These are phyloP conservation scores for Gymnopilus dilepis DNA, from an alignment of 768 basidiomycete genomes.

Conservation along the genomic window DNA sequence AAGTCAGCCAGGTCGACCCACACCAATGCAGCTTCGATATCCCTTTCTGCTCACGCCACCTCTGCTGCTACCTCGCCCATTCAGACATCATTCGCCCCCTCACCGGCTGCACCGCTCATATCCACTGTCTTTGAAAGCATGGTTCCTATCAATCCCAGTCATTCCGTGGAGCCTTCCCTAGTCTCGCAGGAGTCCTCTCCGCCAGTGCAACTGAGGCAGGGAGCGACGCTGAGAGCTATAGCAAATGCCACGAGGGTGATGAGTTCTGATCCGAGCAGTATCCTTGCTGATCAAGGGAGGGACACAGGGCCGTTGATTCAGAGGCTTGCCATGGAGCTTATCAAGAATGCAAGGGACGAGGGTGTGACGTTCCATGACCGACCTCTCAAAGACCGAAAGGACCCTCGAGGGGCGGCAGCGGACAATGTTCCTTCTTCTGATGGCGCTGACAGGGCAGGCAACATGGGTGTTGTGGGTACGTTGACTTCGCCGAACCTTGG, in stretches of 20 bases:
- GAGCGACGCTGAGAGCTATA: slow-evolving; percentile 75
- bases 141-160: slow-evolving; percentile 19
- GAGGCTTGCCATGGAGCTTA: slow-evolving; percentile 67
- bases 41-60: slow-evolving; percentile 26
- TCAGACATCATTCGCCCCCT: slow-evolving; percentile 43
- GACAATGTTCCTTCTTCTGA: slow-evolving; percentile 27
- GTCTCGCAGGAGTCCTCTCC: slow-evolving; percentile 29
- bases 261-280: slow-evolving; percentile 76
- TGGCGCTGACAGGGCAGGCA: slow-evolving; percentile 37
- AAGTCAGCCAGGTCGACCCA: slow-evolving; percentile 24
- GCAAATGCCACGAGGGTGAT: slow-evolving; percentile 87
- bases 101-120: slow-evolving; percentile 48
- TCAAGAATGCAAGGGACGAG: slow-evolving; percentile 71
- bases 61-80: slow-evolving; percentile 46
- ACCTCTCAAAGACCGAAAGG: slow-evolving; percentile 53
- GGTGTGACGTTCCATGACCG: slow-evolving; percentile 50
- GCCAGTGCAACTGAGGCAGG: slow-evolving; percentile 49
- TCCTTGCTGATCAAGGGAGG: slow-evolving; percentile 71
- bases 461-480: slow-evolving; percentile 47
- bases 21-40: slow-evolving; percentile 14
- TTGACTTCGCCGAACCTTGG: slow-evolving; percentile 41
- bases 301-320: slow-evolving; percentile 68
- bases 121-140: slow-evolving; percentile 45
- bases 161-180: slow-evolving; percentile 29
- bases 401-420: slow-evolving; percentile 26